Evolutionary conservation across 305 asterid genomes (phyloP).

Genomic region (Solanum hybrid): DNA sequence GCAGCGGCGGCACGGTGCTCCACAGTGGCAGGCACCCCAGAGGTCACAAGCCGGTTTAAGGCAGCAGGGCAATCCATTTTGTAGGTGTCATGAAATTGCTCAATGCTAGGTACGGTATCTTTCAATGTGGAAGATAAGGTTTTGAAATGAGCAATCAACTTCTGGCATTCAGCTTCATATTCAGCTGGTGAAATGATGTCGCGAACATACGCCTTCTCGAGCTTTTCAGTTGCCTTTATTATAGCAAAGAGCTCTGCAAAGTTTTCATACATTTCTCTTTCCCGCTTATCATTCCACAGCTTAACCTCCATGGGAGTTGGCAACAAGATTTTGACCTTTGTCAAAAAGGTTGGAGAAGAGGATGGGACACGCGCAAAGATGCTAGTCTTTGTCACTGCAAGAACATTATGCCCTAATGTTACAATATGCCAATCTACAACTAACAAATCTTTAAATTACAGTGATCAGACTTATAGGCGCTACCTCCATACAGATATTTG

Average conservation of each 20-base stretch:
- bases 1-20: conserved; percentile 78
- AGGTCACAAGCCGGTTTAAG: conserved; percentile 60
- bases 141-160: conserved; percentile 67
- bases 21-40: conserved; percentile 82
- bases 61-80: conserved; percentile 82
- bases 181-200: conserved; percentile 59
- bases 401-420: conserved; percentile 7
- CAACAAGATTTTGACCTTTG: background rate
- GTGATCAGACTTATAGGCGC: background rate
- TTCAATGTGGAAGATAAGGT: conserved; percentile 71
- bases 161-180: conserved; percentile 73
- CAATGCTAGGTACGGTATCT: conserved; percentile 71
- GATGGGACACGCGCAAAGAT: conserved; percentile 85
- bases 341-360: conserved; percentile 66
- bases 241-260: conserved; percentile 91
- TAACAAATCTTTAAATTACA: background rate
- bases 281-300: conserved; percentile 97
- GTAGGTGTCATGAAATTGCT: conserved; percentile 72
- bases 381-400: conserved; percentile 28
- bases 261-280: conserved; percentile 86
- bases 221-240: conserved; percentile 85
- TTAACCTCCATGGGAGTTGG: conserved; percentile 65
- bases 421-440: background rate
- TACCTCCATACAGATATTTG: background rate
- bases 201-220: conserved; percentile 82